Base-by-base conservation (phyloP, 495 filamentous ascomycete species). In the Bacidia gigantensis region DNA sequence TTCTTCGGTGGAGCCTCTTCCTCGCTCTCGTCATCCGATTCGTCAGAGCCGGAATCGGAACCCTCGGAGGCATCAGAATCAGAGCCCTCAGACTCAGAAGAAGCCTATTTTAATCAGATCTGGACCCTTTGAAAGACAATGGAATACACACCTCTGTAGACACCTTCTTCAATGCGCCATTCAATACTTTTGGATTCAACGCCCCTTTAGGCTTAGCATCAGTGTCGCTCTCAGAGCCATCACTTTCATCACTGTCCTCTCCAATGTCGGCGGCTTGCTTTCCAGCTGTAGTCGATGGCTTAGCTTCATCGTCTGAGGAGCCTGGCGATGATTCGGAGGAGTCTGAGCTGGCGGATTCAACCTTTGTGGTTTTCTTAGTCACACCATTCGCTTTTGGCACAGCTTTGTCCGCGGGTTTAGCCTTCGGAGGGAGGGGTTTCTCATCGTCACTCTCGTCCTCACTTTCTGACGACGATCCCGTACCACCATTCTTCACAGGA, bases 1-100 rank as follows among this genome's bases (percentile, higher is more conserved):
- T 94, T 93, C 80, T 92, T 93, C 58, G 77, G 74, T 57, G 72
- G 46, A 2, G 54, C 52, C 49, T 61, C 65, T 35, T 74, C 70
- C 42, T 64, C 66, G 45, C 75, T 73, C 62, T 81, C 75, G 51
- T 71, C 69, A 61, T 78, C 72, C 53, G 70, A 69, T 50, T 71
- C 75, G 24, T 69, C 71, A 38, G 62, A 66, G 41, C 73, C 72
- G 26, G 62, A 65, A 35, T 68, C 66, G 54, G 62, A 65, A 11
- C 20, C 41, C 9, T 55, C 59, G 49, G 64, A 60, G 20, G 47
- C 54, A 18, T 60, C 53, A 48, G 44, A 56, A 67, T 65, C 38
- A 62, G 65, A 56, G 51, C 65, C 48, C 65, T 58, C 46, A 56
- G 62, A 43, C 5, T 29, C 3, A 14, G 50, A 3, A 3, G 25